Conservation (phyloP, 2,329 filamentous ascomycete genomes). For the Colletotrichum sidae region DNA sequence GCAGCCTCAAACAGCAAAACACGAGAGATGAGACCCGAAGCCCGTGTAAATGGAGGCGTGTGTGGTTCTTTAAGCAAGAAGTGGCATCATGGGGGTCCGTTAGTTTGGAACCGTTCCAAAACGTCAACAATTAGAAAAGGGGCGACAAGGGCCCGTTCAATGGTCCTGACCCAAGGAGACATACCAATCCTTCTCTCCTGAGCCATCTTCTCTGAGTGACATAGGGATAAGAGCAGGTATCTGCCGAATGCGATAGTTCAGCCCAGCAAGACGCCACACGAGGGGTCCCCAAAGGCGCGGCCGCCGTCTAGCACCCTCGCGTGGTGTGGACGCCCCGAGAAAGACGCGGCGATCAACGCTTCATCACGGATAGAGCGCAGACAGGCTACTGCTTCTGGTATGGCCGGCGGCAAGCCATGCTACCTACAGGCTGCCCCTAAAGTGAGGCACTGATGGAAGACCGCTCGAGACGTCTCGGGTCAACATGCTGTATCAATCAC, state of each 20-base stretch:
- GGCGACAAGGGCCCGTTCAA: neutral
- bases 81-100: neutral
- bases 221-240: conserved; percentile 2
- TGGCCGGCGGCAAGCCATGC: conserved; percentile 2
- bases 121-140: conserved; percentile 1
- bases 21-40: neutral
- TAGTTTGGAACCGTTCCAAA: conserved; percentile 7
- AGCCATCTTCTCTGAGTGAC: conserved; percentile 4
- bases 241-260: conserved; percentile 26
- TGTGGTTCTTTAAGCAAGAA: conserved; percentile 8
- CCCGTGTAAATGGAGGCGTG: neutral
- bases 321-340: conserved; percentile 10
- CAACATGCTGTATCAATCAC: neutral
- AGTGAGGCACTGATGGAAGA: conserved; percentile 16
- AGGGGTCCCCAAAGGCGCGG: neutral
- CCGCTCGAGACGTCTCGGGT: neutral
- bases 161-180: neutral
- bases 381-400: conserved; percentile 22
- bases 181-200: conserved; percentile 5
- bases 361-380: conserved; percentile 11
- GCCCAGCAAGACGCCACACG: conserved; percentile 10
- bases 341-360: conserved; percentile 14
- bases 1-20: neutral
- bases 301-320: conserved; percentile 2
- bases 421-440: neutral